Evolutionary conservation across 2,329 filamentous ascomycete genomes (phyloP).

Genomic region (Venturia asperata): DNA sequence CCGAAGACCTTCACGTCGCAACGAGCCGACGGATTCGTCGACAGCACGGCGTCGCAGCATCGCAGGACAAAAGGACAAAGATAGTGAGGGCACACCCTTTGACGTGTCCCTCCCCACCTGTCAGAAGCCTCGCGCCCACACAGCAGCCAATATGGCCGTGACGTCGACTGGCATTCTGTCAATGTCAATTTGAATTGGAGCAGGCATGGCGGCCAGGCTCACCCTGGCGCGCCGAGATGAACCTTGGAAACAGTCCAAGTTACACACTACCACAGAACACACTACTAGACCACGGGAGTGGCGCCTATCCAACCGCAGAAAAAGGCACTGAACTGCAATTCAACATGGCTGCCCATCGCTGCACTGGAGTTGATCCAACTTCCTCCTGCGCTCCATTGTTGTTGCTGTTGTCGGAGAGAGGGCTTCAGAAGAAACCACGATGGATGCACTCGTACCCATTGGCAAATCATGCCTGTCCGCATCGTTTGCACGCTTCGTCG

Average conservation of each 20-base stretch:
- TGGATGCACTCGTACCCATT: background rate
- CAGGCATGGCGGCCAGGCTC: background rate
- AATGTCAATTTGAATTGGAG: background rate
- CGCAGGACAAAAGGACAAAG: background rate
- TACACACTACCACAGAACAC: background rate
- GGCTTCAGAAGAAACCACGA: background rate
- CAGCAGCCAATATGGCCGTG: background rate
- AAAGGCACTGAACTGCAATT: background rate
- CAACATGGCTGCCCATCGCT: too few relatives aligned
- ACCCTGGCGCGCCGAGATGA: conserved; percentile 2
- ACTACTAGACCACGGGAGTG: conserved; percentile 7
- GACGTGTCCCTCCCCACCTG: background rate
- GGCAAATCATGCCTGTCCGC: background rate
- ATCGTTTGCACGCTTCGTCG: background rate
- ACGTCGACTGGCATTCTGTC: background rate
- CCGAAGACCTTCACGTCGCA: too few relatives aligned
- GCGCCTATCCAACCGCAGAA: background rate
- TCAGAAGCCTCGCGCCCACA: background rate
- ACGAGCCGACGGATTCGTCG: too few relatives aligned
- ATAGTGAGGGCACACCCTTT: background rate
- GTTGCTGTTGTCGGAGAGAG: background rate
- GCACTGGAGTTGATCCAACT: background rate
- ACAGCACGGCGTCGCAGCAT: too few relatives aligned
- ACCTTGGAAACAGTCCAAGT: background rate
- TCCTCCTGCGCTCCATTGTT: background rate